Evolutionary conservation across 495 filamentous ascomycete species (phyloP), one percentile per base, ranked within the genome.

Genomic region (Neurospora terricola): DNA sequence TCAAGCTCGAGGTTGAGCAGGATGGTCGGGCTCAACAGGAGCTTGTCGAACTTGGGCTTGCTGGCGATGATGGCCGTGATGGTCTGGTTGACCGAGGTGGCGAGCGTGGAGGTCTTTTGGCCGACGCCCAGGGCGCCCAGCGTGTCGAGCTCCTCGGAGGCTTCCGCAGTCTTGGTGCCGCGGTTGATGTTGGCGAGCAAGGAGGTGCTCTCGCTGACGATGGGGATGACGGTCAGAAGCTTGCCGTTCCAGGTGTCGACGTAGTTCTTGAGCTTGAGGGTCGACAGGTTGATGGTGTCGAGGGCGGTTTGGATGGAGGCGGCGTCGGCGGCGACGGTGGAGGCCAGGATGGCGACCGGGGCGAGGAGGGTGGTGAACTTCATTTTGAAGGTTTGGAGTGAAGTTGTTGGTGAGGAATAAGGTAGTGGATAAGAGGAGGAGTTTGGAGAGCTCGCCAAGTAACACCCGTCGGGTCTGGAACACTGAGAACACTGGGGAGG

Each of bases 11-110:
- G 69, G 74, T 76, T 82, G 10, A 80, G 30, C 38, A 81, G 73
- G 39, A 82, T 80, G 23, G 79, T 70, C 4, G 82, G 81, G 70
- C 70, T 75, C 30, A 83, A 74, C 7, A 78, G 14, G 34, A 81
- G 71, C 66, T 72, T 76, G 69, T 81, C 79, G 69, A 84, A 84
- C 70, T 80, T 78, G 34, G 69, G 74, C 74, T 82, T 82, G n/a
- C 75, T 71, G 23, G 30, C 69, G 16, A 81, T 73, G 38, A 83
- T 72, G 9, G 74, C 75, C 18, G 74, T 69, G 18, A 84, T 69
- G 12, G 78, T 78, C 36, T 66, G 70, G 70, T 79, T 76, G 72
- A 82, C 78, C 38, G 38, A 69, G 4, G 38, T 45, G 34, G 74
- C 72, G 5, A 84, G 80, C 1, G n/a, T 45, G 18, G 72, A 21